Evolutionary conservation across 176 grass and related monocot genomes (phyloP), one percentile per base, ranked within the genome.

Genomic region (Paspalum vaginatum): DNA sequence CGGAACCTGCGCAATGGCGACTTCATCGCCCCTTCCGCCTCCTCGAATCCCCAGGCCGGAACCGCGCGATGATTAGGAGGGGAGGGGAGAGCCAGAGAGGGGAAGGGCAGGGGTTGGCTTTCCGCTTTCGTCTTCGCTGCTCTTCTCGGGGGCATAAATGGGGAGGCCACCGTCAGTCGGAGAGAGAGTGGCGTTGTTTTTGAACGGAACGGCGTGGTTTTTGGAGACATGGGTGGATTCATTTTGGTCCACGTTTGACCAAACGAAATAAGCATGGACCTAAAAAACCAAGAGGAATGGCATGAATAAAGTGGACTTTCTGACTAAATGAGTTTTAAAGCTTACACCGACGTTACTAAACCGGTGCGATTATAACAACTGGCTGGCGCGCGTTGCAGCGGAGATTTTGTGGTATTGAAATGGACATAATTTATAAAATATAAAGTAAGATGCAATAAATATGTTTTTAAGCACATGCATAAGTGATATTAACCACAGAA

Each of bases 1-100:
- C 88, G 86, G 38, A 95, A 79, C 84, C 81, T 93, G 68, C 92
- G 87, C 72, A 98, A 77, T 77, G 96, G 91, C 38, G 96, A 93
- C 79, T 98, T 98, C 96, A 98, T 98, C 78, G 39, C 68, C 32
- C 32, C 32, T 32, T 32, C 44, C 6, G 10, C 40, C 59, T 2
- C 55, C 46, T 42, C 32, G 62, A 74, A 81, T 75, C 65, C 77
- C 49, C 24, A 21, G 32, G 7, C 9, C 6, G 43, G 44, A 57
- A 75, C 7, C 18, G 15, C 55, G 41, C 12, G 65, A 65, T n/a
- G 64, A 78, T 11, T 44, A 76, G 48, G 52, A 45, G 69, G 25
- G 65, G 64, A 39, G 8, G 55, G 61, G 22, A 9, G 11, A 49
- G 52, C 46, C 22, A 9, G 46, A 3, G 38, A 12, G 42, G 17